Conservation (phyloP, 2,329 filamentous ascomycete species). For the Coleophoma cylindrospora region DNA sequence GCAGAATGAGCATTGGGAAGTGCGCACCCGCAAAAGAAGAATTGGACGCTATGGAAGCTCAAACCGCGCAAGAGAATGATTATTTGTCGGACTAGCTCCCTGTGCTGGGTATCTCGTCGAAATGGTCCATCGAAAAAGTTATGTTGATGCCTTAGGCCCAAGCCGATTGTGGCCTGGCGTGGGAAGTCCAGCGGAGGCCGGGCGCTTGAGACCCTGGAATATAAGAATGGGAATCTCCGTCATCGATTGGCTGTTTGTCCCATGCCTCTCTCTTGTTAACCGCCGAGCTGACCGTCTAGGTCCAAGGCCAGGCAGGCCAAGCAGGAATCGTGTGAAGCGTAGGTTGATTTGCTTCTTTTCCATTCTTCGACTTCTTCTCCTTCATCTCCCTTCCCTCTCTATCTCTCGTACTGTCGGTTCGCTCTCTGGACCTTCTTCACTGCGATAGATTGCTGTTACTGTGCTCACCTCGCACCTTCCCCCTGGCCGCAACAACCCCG, state of each 20-base stretch:
- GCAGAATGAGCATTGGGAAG: too few relatives aligned
- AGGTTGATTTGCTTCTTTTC: slow-evolving; percentile 1
- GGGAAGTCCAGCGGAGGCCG: too few relatives aligned
- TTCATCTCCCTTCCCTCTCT: background rate
- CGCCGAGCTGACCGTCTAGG: slow-evolving; percentile 2
- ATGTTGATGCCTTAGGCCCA: too few relatives aligned
- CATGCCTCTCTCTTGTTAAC: background rate
- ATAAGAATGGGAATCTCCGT: background rate
- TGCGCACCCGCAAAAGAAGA: too few relatives aligned
- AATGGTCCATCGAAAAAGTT: too few relatives aligned
- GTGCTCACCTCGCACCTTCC: background rate
- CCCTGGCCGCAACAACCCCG: background rate
- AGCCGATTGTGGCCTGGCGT: too few relatives aligned
- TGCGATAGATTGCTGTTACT: background rate
- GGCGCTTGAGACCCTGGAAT: background rate
- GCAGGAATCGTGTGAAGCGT: background rate
- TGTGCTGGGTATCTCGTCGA: too few relatives aligned
- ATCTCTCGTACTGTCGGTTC: background rate
- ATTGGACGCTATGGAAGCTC: too few relatives aligned
- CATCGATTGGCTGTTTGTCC: background rate
- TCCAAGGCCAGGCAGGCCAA: background rate
- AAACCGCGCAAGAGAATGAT: too few relatives aligned
- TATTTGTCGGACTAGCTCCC: too few relatives aligned
- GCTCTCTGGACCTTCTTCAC: background rate
- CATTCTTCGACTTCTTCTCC: background rate